Evolutionary conservation across 495 filamentous ascomycete genomes (phyloP).

Genomic region (Talaromyces trachyspermus): DNA sequence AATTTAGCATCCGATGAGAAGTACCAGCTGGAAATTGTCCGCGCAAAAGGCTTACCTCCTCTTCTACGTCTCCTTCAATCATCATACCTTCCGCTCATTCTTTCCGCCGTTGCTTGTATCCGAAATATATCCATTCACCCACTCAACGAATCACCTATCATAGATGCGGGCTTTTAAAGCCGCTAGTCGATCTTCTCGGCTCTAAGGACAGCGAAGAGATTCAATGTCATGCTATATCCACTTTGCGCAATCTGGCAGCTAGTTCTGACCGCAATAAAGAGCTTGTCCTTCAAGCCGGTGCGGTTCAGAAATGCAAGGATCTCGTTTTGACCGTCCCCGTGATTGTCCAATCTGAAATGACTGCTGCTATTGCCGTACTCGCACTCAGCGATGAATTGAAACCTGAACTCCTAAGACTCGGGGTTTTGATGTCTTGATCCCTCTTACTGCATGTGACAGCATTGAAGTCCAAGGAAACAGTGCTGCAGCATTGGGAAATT

Average conservation of each 20-base stretch:
- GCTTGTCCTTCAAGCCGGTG: constrained; percentile 88
- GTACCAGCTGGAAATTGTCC: constrained; percentile 96
- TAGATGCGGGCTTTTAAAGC: constrained; percentile 94
- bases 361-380: constrained; percentile 94
- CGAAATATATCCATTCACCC: constrained; percentile 98
- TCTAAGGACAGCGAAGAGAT: constrained; percentile 98
- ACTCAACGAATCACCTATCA: constrained; percentile 98
- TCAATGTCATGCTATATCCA: constrained; percentile 97
- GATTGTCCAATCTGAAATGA: constrained; percentile 98
- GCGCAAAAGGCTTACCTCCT: constrained; percentile 73
- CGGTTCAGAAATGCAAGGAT: constrained; percentile 97
- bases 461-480: constrained; percentile 99
- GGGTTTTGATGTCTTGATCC: constrained; percentile 97
- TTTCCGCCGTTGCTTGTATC: constrained; percentile 96
- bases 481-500: constrained; percentile 87
- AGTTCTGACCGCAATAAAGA: constrained; percentile 97
- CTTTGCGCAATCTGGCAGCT: constrained; percentile 87
- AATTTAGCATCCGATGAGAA: constrained; percentile 98
- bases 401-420: constrained; percentile 79
- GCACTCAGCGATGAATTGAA: constrained; percentile 95
- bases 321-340: constrained; percentile 88
- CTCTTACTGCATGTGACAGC: constrained; percentile 87
- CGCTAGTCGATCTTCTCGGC: constrained; percentile 85
- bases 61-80: constrained; percentile 87
- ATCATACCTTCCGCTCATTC: constrained; percentile 87